Evolutionary conservation across 805 yeast genomes (phyloP).

Genomic region (Candida dendrica): DNA sequence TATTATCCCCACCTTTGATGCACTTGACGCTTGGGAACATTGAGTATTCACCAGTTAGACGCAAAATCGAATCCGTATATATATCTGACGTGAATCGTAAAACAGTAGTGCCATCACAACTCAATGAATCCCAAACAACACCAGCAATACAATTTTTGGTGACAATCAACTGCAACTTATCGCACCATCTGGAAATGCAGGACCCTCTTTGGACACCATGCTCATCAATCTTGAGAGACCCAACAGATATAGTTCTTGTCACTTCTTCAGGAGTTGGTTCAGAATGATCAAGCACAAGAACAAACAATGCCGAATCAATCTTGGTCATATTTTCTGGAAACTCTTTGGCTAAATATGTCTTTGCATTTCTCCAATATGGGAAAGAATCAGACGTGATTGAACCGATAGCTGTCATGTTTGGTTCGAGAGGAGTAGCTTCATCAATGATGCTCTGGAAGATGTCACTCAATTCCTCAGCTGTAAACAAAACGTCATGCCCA

Average conservation of each 20-base stretch:
- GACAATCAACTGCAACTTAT: slow-evolving; percentile 76
- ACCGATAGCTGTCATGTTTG: slow-evolving; percentile 70
- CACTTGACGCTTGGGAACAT: slow-evolving; percentile 29
- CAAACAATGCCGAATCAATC: slow-evolving; percentile 74
- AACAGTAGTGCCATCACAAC: slow-evolving; percentile 91
- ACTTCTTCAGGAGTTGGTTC: slow-evolving; percentile 44
- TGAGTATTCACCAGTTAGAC: slow-evolving; percentile 60
- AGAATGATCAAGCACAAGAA: slow-evolving; percentile 74
- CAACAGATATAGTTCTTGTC: slow-evolving; percentile 70
- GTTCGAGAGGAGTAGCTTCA: slow-evolving; percentile 59
- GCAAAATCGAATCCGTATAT: slow-evolving; percentile 80
- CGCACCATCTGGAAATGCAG: slow-evolving; percentile 92
- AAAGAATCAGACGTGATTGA: slow-evolving; percentile 83
- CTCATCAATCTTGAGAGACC: slow-evolving; percentile 64
- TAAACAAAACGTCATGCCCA: slow-evolving; percentile 51
- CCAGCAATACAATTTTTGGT: slow-evolving; percentile 86
- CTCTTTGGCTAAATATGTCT: slow-evolving; percentile 39
- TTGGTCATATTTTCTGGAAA: slow-evolving; percentile 30
- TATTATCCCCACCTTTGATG: slow-evolving; percentile 6
- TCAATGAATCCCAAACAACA: slow-evolving; percentile 83
- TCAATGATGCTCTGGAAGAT: slow-evolving; percentile 60
- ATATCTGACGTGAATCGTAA: slow-evolving; percentile 82
- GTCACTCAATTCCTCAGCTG: slow-evolving; percentile 56
- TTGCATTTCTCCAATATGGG: slow-evolving; percentile 72
- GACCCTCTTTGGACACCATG: slow-evolving; percentile 84